Conservation (phyloP, 768 basidiomycete species). For the Suillus subalutaceus region DNA sequence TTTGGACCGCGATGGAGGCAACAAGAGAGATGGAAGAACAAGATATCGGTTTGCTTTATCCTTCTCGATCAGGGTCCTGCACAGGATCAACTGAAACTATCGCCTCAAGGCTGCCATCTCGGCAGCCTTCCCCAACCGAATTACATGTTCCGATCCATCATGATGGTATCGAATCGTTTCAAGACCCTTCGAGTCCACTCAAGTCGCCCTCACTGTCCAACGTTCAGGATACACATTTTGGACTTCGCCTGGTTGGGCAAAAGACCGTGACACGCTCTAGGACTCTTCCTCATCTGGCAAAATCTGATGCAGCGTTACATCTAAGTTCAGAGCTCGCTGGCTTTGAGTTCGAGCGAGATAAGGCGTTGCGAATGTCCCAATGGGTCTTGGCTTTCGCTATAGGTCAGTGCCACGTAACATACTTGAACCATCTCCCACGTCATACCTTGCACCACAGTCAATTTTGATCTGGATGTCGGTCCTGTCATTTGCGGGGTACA, state of each 20-base stretch:
- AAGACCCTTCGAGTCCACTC: conserved; percentile 17
- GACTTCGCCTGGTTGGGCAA: conserved; percentile 16
- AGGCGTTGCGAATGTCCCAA: conserved; percentile 51
- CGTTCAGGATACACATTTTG: conserved; percentile 23
- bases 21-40: conserved; percentile 29
- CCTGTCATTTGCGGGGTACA: conserved; percentile 75
- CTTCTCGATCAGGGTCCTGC: conserved; percentile 28
- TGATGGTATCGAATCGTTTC: conserved; percentile 1
- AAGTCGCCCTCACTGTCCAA: conserved; percentile 40
- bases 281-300: conserved; percentile 45
- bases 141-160: conserved; percentile 8
- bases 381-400: conserved; percentile 74
- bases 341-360: conserved; percentile 51
- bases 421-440: conserved; percentile 2
- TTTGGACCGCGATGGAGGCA: conserved; percentile 6
- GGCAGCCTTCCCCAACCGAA: conserved; percentile 19
- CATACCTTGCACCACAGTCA: conserved; percentile 46
- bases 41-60: conserved; percentile 30
- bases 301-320: conserved; percentile 32
- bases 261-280: conserved; percentile 45
- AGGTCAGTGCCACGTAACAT: conserved; percentile 41
- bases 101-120: conserved; percentile 21
- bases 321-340: conserved; percentile 40
- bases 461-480: conserved; percentile 89
- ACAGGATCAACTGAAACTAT: conserved; percentile 25